These are phyloP conservation scores for Multifurca ochricompacta DNA, from an alignment of 768 basidiomycete genomes.

Conservation along the genomic window DNA sequence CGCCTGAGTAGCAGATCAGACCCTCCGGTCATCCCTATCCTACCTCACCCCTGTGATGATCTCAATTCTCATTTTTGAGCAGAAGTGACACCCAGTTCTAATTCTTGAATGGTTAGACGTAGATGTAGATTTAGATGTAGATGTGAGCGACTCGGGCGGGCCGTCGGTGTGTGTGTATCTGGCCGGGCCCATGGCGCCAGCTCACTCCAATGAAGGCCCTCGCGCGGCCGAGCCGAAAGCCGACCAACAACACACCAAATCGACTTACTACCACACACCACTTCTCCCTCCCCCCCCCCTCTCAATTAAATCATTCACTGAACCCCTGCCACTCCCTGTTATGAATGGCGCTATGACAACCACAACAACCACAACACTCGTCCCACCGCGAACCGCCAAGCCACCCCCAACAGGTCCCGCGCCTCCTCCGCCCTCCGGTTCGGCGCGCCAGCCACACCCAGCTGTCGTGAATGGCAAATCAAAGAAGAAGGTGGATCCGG, in stretches of 20 bases:
- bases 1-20: background rate
- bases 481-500: slow-evolving; percentile 65
- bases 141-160: too few relatives aligned
- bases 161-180: too few relatives aligned
- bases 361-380: background rate
- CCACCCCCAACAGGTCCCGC: slow-evolving; percentile 29
- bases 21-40: background rate
- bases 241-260: background rate
- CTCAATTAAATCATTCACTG: background rate
- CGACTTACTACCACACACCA: background rate
- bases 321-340: background rate
- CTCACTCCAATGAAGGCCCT: slow-evolving; percentile 2
- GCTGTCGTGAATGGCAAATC: slow-evolving; percentile 21
- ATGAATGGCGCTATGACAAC: slow-evolving; percentile 15
- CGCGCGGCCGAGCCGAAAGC: slow-evolving; percentile 5
- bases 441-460: slow-evolving; percentile 45
- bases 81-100: too few relatives aligned
- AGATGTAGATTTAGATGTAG: too few relatives aligned
- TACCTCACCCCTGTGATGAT: too few relatives aligned
- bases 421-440: slow-evolving; percentile 25
- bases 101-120: too few relatives aligned
- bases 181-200: slow-evolving; percentile 4
- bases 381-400: slow-evolving; percentile 19
- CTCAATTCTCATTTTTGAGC: background rate
- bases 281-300: background rate